A percentile compares a stretch with the other conserved stretches of the same genome.
These are phyloP conservation scores for Alternaria tenuissima DNA, from an alignment of 2,329 filamentous ascomycete species.

Conservation along the genomic window DNA sequence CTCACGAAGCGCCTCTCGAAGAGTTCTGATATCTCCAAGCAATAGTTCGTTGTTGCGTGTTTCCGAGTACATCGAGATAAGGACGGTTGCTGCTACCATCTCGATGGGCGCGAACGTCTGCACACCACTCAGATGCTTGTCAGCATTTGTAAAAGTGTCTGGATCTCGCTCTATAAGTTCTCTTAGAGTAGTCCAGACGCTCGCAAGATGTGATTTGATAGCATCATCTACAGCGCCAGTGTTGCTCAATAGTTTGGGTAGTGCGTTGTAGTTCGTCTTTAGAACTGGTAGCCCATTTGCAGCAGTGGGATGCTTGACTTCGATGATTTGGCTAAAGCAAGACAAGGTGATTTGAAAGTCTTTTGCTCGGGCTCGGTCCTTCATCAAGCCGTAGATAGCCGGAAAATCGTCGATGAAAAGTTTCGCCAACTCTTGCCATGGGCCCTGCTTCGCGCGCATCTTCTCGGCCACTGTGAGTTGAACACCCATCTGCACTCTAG, in stretches of 20 bases:
- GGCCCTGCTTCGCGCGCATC: constrained; percentile 55
- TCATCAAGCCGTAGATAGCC: constrained; percentile 44
- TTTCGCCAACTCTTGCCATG: constrained; percentile 57
- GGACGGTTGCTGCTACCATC: constrained; percentile 43
- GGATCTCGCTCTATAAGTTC: constrained; percentile 38
- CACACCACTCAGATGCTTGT: constrained; percentile 32
- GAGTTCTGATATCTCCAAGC: constrained; percentile 39
- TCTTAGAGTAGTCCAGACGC: constrained; percentile 44
- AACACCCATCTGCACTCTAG: constrained; percentile 58
- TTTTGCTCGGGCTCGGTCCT: constrained; percentile 38
- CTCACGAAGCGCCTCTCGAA: constrained; percentile 38
- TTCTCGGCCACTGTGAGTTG: constrained; percentile 57
- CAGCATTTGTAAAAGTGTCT: constrained; percentile 41
- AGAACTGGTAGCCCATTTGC: constrained; percentile 36
- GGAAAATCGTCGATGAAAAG: constrained; percentile 55
- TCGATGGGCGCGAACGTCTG: constrained; percentile 51
- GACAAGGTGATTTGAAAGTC: constrained; percentile 47
- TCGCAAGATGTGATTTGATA: constrained; percentile 43
- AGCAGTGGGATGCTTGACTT: constrained; percentile 38
- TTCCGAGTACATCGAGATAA: constrained; percentile 45
- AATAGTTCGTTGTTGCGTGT: constrained; percentile 38
- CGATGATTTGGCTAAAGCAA: constrained; percentile 51
- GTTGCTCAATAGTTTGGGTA: constrained; percentile 42
- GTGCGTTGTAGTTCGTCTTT: constrained; percentile 27
- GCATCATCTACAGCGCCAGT: constrained; percentile 35